Conservation (phyloP, 2,329 filamentous ascomycete species). For the Penicillium fuscoglaucum region DNA sequence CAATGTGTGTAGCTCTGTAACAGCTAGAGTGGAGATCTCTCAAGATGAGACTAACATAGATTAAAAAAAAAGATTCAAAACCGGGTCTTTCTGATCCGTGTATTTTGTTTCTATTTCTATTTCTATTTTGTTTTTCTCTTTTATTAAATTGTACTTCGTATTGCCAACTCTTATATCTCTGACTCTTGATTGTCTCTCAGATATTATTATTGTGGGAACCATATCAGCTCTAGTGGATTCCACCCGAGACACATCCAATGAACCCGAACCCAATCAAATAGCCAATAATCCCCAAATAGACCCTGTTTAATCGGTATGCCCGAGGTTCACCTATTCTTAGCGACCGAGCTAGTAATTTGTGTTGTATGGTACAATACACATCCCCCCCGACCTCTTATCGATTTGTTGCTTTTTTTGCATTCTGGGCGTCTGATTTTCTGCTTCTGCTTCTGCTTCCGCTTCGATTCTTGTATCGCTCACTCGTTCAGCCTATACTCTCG, state of each 20-base stretch:
- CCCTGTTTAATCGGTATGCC: background rate
- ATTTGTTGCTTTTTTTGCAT: slow-evolving; percentile 14
- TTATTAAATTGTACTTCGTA: background rate
- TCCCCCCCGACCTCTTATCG: slow-evolving; percentile 13
- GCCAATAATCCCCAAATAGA: background rate
- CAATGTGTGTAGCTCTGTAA: background rate
- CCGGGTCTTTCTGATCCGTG: background rate
- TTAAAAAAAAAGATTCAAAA: background rate
- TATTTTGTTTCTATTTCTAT: background rate
- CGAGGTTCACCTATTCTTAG: slow-evolving; percentile 16
- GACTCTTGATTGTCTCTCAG: background rate
- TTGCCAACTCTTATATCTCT: background rate
- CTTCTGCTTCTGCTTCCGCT: background rate
- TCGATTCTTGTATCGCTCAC: slow-evolving; percentile 1
- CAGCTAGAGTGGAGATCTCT: background rate
- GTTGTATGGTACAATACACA: slow-evolving; percentile 6
- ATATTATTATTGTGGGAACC: background rate
- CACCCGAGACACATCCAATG: slow-evolving; percentile 10
- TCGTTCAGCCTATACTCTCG: background rate
- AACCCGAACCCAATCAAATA: background rate
- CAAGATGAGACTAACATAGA: background rate
- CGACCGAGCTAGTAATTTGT: slow-evolving; percentile 12
- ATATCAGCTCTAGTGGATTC: slow-evolving; percentile 5
- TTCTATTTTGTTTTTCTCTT: too few relatives aligned
- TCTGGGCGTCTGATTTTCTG: slow-evolving; percentile 1